Conservation (phyloP, 495 filamentous ascomycete genomes). For the Hypoxylon lienhwacheense region DNA sequence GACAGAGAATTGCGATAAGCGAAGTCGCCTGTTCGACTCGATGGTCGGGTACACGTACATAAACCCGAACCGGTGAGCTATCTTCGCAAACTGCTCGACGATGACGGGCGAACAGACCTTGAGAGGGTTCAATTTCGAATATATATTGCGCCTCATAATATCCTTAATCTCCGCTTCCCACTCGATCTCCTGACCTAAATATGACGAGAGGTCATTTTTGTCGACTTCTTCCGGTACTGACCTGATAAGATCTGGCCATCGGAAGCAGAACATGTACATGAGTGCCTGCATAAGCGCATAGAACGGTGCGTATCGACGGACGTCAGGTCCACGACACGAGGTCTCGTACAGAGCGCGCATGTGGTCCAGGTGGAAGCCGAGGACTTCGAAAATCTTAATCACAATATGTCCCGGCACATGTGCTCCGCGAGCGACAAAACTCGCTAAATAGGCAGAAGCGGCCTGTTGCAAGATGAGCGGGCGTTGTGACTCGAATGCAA, state of each 20-base stretch:
- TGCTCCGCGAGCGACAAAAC: constrained; percentile 85
- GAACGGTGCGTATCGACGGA: constrained; percentile 77
- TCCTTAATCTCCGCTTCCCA: constrained; percentile 77
- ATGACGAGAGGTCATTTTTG: constrained; percentile 58
- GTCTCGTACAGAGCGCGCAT: constrained; percentile 65
- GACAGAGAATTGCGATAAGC: constrained; percentile 63
- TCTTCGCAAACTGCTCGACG: constrained; percentile 84
- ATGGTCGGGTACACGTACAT: constrained; percentile 85
- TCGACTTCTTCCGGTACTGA: constrained; percentile 52
- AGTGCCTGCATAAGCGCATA: constrained; percentile 88
- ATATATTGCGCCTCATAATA: constrained; percentile 70
- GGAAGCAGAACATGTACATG: constrained; percentile 97
- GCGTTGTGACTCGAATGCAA: constrained; percentile 53
- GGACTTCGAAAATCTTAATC: constrained; percentile 71
- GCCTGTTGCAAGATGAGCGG: constrained; percentile 74
- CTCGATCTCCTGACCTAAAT: constrained; percentile 62
- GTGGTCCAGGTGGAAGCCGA: constrained; percentile 70
- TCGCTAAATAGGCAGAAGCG: constrained; percentile 88
- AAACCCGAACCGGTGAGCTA: constrained; percentile 79
- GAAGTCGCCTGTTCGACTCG: constrained; percentile 84
- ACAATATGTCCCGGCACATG: constrained; percentile 75
- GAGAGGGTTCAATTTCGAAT: constrained; percentile 87
- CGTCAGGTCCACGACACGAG: constrained; percentile 78
- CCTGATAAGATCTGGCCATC: constrained; percentile 84
- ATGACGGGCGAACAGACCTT: constrained; percentile 95